phyloP scores from a whole-genome alignment of 2,329 filamentous ascomycete species.

The Chrysoporthe cubensis region DNA sequence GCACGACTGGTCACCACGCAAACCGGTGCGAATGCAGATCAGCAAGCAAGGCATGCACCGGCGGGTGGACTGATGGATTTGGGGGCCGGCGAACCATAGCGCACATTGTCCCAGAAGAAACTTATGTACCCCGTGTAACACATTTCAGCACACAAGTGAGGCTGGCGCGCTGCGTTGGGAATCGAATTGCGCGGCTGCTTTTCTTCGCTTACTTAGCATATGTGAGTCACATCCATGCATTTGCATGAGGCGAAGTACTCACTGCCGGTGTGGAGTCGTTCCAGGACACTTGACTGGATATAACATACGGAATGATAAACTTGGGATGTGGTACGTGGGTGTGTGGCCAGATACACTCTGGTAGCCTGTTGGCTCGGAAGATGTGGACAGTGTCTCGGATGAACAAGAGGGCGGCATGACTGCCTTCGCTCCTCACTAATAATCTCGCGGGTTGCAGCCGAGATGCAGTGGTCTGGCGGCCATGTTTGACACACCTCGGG shows the following conservation, averaged over 20 bases:
- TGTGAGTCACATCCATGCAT: conserved; percentile 14
- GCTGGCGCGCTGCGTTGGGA: conserved; percentile 7
- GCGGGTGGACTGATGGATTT: background rate
- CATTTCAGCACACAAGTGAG: background rate
- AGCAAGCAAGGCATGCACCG: background rate
- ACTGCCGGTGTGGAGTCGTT: conserved; percentile 9
- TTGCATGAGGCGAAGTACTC: conserved; percentile 18
- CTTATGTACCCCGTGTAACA: conserved; percentile 18
- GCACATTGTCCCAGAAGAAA: background rate
- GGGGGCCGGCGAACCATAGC: background rate
- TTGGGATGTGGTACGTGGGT: background rate
- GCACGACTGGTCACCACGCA: too few species aligned
- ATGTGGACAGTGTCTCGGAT: background rate
- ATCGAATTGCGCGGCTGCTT: background rate
- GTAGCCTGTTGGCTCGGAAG: background rate
- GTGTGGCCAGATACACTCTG: background rate
- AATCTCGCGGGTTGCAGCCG: background rate
- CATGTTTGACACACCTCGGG: conserved; percentile 3
- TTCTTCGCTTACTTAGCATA: conserved; percentile 14
- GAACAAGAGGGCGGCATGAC: conserved; percentile 1
- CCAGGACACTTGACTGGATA: conserved; percentile 10
- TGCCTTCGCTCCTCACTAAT: background rate
- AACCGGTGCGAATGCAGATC: background rate
- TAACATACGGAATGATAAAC: background rate
- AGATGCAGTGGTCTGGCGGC: background rate